Conservation (phyloP, 108 stramenopile species). For the Cyclostephanos invisitatus region DNA sequence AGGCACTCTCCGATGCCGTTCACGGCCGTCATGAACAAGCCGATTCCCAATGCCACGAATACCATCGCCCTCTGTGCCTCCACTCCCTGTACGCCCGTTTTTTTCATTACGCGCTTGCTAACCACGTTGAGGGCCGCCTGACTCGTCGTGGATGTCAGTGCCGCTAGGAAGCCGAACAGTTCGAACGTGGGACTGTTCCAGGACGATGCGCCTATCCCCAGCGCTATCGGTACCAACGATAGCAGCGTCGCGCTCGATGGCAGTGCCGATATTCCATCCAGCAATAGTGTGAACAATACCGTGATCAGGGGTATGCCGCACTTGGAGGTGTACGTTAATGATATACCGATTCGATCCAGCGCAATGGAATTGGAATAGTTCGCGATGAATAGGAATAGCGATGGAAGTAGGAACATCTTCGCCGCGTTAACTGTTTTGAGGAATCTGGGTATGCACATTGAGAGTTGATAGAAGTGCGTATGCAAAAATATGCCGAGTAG, state of each 20-base stretch:
- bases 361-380: slow-evolving; percentile 75
- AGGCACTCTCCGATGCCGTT: slow-evolving; percentile 32
- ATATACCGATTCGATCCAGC: slow-evolving; percentile 76
- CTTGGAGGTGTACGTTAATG: slow-evolving; percentile 79
- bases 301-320: slow-evolving; percentile 80
- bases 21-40: slow-evolving; percentile 36
- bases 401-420: slow-evolving; percentile 59
- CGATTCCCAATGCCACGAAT: slow-evolving; percentile 64
- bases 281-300: slow-evolving; percentile 58
- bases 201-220: slow-evolving; percentile 73
- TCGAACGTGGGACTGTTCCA: slow-evolving; percentile 81
- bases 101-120: slow-evolving; percentile 65
- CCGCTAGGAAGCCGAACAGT: slow-evolving; percentile 61
- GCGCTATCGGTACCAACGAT: slow-evolving; percentile 70
- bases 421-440: slow-evolving; percentile 43
- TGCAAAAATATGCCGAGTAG: slow-evolving; percentile 63
- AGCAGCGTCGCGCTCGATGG: slow-evolving; percentile 56
- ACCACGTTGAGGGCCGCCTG: slow-evolving; percentile 73
- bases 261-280: slow-evolving; percentile 64
- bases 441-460: slow-evolving; percentile 40
- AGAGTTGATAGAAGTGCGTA: slow-evolving; percentile 51
- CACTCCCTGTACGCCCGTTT: slow-evolving; percentile 52
- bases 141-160: slow-evolving; percentile 64
- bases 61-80: slow-evolving; percentile 78
- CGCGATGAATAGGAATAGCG: slow-evolving; percentile 69